Evolutionary conservation across 106 monocot genomes (phyloP).

Genomic region (Iris macrosiphon): DNA sequence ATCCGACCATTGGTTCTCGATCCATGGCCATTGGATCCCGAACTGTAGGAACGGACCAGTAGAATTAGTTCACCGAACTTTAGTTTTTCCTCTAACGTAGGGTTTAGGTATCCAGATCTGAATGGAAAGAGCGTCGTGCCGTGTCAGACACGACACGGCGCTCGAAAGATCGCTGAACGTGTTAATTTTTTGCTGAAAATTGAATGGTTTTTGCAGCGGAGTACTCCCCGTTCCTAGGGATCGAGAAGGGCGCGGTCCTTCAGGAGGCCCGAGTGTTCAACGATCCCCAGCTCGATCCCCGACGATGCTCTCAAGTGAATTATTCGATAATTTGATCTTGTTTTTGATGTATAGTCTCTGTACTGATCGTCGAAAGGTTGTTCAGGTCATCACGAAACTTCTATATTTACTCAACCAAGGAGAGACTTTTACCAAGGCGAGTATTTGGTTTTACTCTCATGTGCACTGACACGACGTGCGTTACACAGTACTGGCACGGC

Average conservation of each 20-base stretch:
- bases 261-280: conserved; percentile 98
- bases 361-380: no score
- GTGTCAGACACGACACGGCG: no score
- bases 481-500: no score
- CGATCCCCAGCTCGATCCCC: conserved; percentile 91
- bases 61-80: no score
- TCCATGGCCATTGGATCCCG: conserved; percentile 2
- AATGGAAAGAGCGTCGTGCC: no score
- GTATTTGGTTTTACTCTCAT: background rate
- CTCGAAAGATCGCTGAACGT: no score
- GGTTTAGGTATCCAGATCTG: conserved; percentile 17
- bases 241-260: conserved; percentile 92
- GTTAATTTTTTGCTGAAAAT: no score
- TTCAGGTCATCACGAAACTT: conserved; percentile 86
- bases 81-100: no score
- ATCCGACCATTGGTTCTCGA: conserved; percentile 6
- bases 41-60: background rate
- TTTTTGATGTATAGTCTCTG: no score
- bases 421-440: conserved; percentile 91
- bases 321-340: background rate
- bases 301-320: conserved; percentile 90
- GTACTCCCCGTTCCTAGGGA: conserved; percentile 91
- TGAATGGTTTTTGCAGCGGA: conserved; percentile 54
- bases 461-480: no score
- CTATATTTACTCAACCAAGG: conserved; percentile 95